Base-by-base conservation (phyloP, 768 basidiomycete genomes). In the Scleroderma citrinum region DNA sequence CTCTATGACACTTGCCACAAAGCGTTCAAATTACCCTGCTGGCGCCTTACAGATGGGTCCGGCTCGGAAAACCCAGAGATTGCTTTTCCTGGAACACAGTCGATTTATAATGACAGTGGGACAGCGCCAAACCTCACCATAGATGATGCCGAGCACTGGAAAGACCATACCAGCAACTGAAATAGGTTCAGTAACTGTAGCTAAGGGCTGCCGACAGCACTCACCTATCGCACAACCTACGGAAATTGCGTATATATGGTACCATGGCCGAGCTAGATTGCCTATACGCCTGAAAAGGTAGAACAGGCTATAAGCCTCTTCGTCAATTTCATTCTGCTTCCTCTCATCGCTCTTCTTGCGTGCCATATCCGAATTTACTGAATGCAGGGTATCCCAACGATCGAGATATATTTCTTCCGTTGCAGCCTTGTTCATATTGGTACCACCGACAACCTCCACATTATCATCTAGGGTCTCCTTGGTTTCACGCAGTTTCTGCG, bases 231-330 rank as follows among this genome's bases (percentile, higher is more conserved):
- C 83, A 50, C 74, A 77, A 37, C 81, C 57, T 23, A 67, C 47
- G 19, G 85, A 91, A 24, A 81, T 37, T 3, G 71, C 48, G 58
- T 93, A 95, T 29, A 70, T 71, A 50, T 55, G 69, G 73, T 82
- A 81, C 26, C 73, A 75, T 19, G 73, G 78, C 19, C 71, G 70
- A 59, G 91, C 81, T 52, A 92, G 71, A 19, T 56, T 54, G 16
- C 80, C 83, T 67, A 93, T 80, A 41, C 91, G 81, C 58, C 61
- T 69, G 76, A 90, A 88, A 45, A 93, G 68, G 56, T 83, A 83
- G 14, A 65, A 44, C 44, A 89, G 47, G 41, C 67, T 66, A 50
- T 79, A 76, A 13, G 69, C 58, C 34, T 75, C 70, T 40, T 65
- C 65, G 5, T 60, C 44, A 1, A 54, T 29, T 21, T 63, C 61